Evolutionary conservation across 176 grass and related monocot genomes (phyloP).

Genomic region (Saccharum spontaneum): DNA sequence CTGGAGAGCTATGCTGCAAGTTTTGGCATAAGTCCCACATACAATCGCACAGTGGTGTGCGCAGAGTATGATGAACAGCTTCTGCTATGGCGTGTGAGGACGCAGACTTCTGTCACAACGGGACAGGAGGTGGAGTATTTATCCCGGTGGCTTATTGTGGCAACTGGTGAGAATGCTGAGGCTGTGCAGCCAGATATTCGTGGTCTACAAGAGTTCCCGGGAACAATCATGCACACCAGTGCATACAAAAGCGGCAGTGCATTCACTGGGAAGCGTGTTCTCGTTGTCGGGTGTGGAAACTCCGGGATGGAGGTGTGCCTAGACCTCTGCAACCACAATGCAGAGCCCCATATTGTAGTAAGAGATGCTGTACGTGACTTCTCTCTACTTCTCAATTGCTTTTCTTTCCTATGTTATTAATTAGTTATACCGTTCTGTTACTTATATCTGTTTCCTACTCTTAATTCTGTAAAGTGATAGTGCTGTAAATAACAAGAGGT

Average conservation of each 20-base stretch:
- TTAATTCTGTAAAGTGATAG: constrained; percentile 20
- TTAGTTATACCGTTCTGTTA: constrained; percentile 25
- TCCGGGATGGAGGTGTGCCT: constrained; percentile 99
- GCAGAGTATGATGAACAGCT: constrained; percentile 61
- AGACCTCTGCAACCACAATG: constrained; percentile 92
- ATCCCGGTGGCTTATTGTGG: constrained; percentile 81
- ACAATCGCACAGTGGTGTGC: constrained; percentile 60
- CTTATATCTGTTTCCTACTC: constrained; percentile 16
- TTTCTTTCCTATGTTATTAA: constrained; percentile 32
- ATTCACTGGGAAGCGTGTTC: constrained; percentile 66
- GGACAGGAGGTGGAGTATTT: constrained; percentile 53
- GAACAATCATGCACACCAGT: constrained; percentile 75
- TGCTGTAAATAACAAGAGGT: constrained; percentile 21
- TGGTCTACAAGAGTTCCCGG: constrained; percentile 59
- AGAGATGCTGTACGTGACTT: constrained; percentile 73
- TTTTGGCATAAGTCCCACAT: constrained; percentile 66
- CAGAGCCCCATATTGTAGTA: constrained; percentile 72
- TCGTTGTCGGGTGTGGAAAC: constrained; percentile 89
- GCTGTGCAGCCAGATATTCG: constrained; percentile 64
- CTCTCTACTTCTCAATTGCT: constrained; percentile 28
- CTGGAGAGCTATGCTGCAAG: constrained; percentile 68
- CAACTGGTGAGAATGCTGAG: constrained; percentile 96
- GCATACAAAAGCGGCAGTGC: constrained; percentile 63
- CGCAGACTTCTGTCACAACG: constrained; percentile 10
- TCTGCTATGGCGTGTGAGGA: constrained; percentile 57